phyloP scores from a whole-genome alignment of 2,329 filamentous ascomycete species.

The Lachnellula arida region DNA sequence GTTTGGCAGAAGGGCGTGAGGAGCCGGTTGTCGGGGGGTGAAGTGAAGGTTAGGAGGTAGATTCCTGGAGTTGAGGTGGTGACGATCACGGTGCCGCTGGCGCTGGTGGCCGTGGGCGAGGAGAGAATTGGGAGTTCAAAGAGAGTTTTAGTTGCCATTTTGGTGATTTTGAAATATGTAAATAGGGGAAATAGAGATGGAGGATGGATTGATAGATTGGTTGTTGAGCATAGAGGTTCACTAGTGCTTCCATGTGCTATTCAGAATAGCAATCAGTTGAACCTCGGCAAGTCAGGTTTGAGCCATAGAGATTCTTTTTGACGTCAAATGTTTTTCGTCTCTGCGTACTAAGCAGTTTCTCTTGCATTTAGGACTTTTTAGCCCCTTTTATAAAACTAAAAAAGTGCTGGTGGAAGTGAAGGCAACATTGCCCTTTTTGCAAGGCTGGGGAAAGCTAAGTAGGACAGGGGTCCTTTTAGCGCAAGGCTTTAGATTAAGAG shows the following conservation, averaged over 20 bases:
- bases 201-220: not conserved
- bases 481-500: conserved; percentile 11
- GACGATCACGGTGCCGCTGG: conserved; percentile 56
- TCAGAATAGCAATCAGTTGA: no score
- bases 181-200: not conserved
- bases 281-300: no score
- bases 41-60: conserved; percentile 69
- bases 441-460: conserved; percentile 5
- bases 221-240: not conserved
- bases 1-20: conserved; percentile 63
- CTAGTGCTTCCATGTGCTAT: no score
- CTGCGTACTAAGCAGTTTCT: no score
- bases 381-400: no score
- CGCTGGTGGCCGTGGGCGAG: conserved; percentile 34
- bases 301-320: no score
- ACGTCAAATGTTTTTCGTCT: no score
- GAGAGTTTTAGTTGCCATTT: conserved; percentile 33
- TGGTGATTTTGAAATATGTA: not conserved
- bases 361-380: no score
- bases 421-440: not conserved
- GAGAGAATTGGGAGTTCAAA: conserved; percentile 57
- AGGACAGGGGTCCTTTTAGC: not conserved
- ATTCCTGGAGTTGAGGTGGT: conserved; percentile 54
- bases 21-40: conserved; percentile 72
- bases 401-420: not conserved